Base-by-base conservation (phyloP, 2,329 filamentous ascomycete genomes). In the Hypoxylon rubiginosum region DNA sequence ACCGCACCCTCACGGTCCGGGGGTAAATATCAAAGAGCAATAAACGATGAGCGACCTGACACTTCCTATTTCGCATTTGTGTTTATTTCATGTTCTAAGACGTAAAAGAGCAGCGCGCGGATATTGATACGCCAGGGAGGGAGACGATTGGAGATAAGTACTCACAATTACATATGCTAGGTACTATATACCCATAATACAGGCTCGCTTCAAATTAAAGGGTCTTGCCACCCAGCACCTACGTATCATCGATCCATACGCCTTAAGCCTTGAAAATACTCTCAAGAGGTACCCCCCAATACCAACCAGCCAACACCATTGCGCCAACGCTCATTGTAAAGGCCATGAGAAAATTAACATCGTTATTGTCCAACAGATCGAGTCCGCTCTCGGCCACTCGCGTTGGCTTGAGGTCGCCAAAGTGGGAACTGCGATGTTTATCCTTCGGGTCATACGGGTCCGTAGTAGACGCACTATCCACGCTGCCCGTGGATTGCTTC, bases 311-410 rank as follows among this genome's bases (percentile, higher is more conserved):
- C 34, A 88, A 79, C 0, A 81, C 82, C 88, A 98, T 97, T 4
- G 90, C 92, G 4, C 90, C 88, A 17, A 94, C 70, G 76, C 92
- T 97, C 87, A 97, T 94, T 4, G 84, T 84, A 13, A 88, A 85
- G 0, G 95, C 94, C 95, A 97, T 98, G 61, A 95, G 78, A 62
- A 97, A 88, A 78, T 99, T 99, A 73, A 99, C 94, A 58, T 92
- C 92, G 78, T 99, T 99, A 79, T 99, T 99, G 79, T 97, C 94
- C 62, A 99, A 82, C 66, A 97, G 78, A 76, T 97, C 87, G 87
- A 81, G 84, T 54, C 76, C 93, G 71, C 83, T 91, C 79, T 92
- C 88, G 6, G 90, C 79, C 4, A 89, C 81, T 17, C 91, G 83
- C 55, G 89, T 90, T 65, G 90, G 86, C 72, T 83, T 84, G 60